phyloP scores from a whole-genome alignment of 2,329 filamentous ascomycete species.

The Mariannaea elegans region DNA sequence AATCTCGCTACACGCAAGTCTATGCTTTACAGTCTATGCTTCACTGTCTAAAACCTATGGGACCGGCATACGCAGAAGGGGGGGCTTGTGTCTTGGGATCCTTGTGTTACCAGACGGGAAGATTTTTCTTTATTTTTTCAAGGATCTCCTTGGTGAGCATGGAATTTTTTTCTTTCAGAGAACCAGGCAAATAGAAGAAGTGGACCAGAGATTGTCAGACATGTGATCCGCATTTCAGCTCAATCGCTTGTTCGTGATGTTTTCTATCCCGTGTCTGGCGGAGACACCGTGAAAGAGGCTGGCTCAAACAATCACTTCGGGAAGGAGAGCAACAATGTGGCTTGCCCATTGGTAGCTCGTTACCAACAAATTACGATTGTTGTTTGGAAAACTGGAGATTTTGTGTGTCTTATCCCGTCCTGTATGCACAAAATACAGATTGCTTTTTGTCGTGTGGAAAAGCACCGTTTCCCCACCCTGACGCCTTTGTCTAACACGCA shows the following conservation, averaged over 20 bases:
- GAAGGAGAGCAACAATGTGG: neutral
- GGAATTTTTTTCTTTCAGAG: neutral
- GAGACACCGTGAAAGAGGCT: constrained; percentile 28
- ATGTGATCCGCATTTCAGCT: constrained; percentile 1
- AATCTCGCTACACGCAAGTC: constrained; percentile 27
- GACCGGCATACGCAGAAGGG: neutral
- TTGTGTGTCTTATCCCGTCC: neutral
- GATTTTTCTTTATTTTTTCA: neutral
- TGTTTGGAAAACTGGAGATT: constrained; percentile 11
- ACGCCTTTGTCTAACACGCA: constrained; percentile 26
- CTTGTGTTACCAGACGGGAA: neutral
- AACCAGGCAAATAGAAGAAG: neutral
- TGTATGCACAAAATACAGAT: neutral
- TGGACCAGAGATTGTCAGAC: neutral
- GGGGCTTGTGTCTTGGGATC: constrained; percentile 11
- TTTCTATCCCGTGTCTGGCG: constrained; percentile 16
- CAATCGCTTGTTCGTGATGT: constrained; percentile 12
- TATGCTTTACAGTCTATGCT: constrained; percentile 5
- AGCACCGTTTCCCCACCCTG: constrained; percentile 1
- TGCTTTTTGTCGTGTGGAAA: neutral
- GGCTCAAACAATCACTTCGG: constrained; percentile 23
- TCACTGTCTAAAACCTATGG: neutral
- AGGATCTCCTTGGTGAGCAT: neutral
- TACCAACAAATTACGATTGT: constrained; percentile 3
- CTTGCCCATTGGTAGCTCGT: constrained; percentile 16